Base-by-base conservation (phyloP, 345 rosid genomes). In the Eucalyptus globulus region DNA sequence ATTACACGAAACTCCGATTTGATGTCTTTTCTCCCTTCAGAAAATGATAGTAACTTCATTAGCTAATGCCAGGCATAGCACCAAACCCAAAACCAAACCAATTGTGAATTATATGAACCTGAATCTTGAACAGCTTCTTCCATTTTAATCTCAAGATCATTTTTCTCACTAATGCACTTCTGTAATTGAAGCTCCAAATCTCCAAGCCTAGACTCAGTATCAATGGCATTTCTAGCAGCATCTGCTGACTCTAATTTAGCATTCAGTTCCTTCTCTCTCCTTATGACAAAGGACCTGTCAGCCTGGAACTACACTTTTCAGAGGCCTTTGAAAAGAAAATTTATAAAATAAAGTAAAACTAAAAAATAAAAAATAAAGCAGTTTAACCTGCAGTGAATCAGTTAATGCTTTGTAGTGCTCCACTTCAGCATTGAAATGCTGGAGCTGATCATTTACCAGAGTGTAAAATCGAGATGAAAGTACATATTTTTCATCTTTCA, bases 121-220 rank as follows among this genome's bases (percentile, higher is more conserved):
- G 95, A 94, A 95, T 97, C 97, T 92, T 98, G 98, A 21, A 93
- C 80, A 69, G 97, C 93, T 93, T 97, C 99, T 94, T 95, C 98
- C 92, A 94, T 92, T 94, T 96, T 95, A 85, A 97, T 94, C 92
- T 95, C 98, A 86, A 95, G 94, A 87, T 96, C 97, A 94, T 98
- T 98, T 93, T 93, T 98, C 93, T 98, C 99, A 86, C 89, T 72
- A 50, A 93, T 91, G 95, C 95, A 95, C 90, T 93, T 95, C 91
- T 94, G 96, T 89, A 98, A 90, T 94, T 96, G 94, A 90, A 93
- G 91, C 93, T 97, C 96, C 69, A 98, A 93, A 91, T 93, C 97
- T 89, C 93, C 95, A 87, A 95, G 93, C 93, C 94, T 94, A 88
- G 97, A 92, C 87, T 93, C 96, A 50, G 92, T 90, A 50, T 93